Conservation (phyloP, 129 eudicot species). For the Oenanthe sinensis region DNA sequence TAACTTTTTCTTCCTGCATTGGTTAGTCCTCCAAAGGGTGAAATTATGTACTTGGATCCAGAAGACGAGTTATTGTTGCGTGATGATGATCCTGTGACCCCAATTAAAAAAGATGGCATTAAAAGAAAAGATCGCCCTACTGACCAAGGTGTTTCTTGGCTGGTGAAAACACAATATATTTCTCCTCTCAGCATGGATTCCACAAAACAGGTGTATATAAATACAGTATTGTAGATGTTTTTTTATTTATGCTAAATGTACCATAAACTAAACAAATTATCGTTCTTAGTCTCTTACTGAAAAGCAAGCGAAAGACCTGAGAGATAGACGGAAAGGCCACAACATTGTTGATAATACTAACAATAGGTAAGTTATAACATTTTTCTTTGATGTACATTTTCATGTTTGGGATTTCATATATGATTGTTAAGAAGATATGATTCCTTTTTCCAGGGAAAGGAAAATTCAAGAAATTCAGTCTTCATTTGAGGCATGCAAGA, state of each 20-base stretch:
- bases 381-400: background rate
- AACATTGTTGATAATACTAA: constrained; percentile 49
- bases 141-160: constrained; percentile 93
- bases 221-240: background rate
- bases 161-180: constrained; percentile 89
- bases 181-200: constrained; percentile 85
- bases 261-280: background rate
- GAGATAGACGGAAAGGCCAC: constrained; percentile 57
- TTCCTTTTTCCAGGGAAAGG: constrained; percentile 43
- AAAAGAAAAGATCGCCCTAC: constrained; percentile 83
- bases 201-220: constrained; percentile 66
- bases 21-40: constrained; percentile 63
- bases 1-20: constrained; percentile 1
- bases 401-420: background rate
- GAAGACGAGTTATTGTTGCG: constrained; percentile 79
- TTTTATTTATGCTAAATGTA: background rate
- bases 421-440: background rate
- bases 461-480: constrained; percentile 71
- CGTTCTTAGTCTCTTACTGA: constrained; percentile 58
- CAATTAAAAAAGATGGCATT: constrained; percentile 70
- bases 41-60: constrained; percentile 43
- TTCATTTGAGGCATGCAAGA: constrained; percentile 86
- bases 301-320: constrained; percentile 81
- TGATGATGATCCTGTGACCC: constrained; percentile 69
- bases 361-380: constrained; percentile 37